A percentile compares a stretch with the other conserved stretches of the same genome.
Conservation (phyloP, 805 yeast genomes). For the Torulaspora franciscae region DNA sequence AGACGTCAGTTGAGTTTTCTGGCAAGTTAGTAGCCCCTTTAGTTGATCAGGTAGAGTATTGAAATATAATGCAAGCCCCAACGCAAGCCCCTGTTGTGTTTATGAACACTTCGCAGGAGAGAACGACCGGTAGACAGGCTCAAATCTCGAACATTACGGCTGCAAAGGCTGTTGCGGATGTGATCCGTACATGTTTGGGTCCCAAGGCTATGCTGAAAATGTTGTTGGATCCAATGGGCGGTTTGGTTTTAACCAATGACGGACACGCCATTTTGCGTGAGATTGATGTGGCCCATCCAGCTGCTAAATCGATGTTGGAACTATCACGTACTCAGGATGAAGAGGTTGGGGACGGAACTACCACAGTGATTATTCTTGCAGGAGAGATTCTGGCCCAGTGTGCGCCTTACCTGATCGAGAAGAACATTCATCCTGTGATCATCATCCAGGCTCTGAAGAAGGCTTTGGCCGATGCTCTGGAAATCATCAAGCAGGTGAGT, state of each 20-base stretch:
- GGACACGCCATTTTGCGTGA: constrained; percentile 98
- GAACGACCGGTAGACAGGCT: constrained; percentile 96
- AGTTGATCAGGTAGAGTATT: neutral
- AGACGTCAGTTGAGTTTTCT: neutral
- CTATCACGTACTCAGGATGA: constrained; percentile 96
- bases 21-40: neutral
- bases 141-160: constrained; percentile 96
- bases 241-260: constrained; percentile 93
- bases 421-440: constrained; percentile 94
- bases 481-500: constrained; percentile 77
- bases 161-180: constrained; percentile 98
- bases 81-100: constrained; percentile 86
- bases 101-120: constrained; percentile 81
- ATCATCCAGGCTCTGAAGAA: constrained; percentile 90
- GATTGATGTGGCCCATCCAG: constrained; percentile 97
- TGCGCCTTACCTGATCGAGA: constrained; percentile 82
- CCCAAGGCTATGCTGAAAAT: constrained; percentile 99
- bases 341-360: constrained; percentile 98
- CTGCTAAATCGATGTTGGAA: constrained; percentile 98
- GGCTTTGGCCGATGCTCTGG: constrained; percentile 86
- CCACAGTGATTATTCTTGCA: constrained; percentile 93
- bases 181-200: constrained; percentile 95
- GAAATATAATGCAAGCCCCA: constrained; percentile 15
- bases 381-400: constrained; percentile 96
- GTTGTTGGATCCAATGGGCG: constrained; percentile 92